phyloP scores from a whole-genome alignment of 1,284 basidiomycete species.

The Cystobasidium sp. region DNA sequence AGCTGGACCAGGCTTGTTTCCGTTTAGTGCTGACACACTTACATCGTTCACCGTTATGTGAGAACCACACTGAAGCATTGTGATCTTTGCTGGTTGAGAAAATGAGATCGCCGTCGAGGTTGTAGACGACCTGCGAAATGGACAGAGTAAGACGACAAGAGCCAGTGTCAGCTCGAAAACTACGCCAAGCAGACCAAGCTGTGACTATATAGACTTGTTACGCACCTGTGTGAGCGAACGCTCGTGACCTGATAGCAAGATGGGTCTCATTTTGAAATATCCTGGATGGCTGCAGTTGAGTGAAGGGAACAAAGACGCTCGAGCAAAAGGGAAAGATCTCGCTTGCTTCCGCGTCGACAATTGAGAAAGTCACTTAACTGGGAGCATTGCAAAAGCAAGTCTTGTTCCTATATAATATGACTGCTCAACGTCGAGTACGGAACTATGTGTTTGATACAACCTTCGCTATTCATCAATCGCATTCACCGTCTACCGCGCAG shows the following conservation, averaged over 20 bases:
- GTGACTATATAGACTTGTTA: background rate
- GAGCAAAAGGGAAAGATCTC: background rate
- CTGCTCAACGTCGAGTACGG: no score
- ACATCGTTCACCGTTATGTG: constrained; percentile 93
- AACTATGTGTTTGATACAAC: no score
- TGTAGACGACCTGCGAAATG: constrained; percentile 71
- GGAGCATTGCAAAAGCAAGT: no score
- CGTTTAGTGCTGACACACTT: background rate
- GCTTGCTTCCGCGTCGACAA: no score
- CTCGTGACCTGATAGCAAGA: constrained; percentile 30
- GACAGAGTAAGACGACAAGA: background rate
- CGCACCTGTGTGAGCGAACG: constrained; percentile 5
- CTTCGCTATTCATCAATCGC: no score
- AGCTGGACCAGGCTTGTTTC: background rate
- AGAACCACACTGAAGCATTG: constrained; percentile 88
- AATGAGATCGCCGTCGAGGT: constrained; percentile 91
- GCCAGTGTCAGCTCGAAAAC: background rate
- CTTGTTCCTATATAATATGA: no score
- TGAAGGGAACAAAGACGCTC: background rate
- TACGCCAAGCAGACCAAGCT: background rate
- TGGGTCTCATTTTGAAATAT: constrained; percentile 32
- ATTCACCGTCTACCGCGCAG: no score
- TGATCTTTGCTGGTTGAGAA: constrained; percentile 97
- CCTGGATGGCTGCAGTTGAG: background rate
- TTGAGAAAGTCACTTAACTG: no score